Evolutionary conservation across 257 asterid genomes (phyloP).

Genomic region (Capsicum baccatum): DNA sequence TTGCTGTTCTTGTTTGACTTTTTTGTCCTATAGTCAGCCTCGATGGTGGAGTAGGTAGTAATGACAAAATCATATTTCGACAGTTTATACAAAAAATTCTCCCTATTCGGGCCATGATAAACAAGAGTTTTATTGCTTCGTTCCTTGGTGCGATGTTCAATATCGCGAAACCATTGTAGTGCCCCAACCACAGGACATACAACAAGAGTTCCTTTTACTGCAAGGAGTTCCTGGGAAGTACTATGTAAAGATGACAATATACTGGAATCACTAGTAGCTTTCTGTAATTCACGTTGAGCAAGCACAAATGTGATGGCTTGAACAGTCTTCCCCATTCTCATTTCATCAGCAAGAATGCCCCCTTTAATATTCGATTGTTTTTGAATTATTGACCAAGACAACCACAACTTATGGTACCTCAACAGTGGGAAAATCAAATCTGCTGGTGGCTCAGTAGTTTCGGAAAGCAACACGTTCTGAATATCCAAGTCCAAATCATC

Average conservation of each 20-base stretch:
- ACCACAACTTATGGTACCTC: conserved; percentile 54
- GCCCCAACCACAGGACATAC: conserved; percentile 85
- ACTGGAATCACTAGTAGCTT: too few species aligned
- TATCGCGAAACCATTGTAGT: conserved; percentile 82
- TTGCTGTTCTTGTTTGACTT: conserved; percentile 75
- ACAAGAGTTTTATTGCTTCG: conserved; percentile 75
- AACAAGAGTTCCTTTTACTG: conserved; percentile 77
- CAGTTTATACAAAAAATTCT: conserved; percentile 54
- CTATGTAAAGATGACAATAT: too few species aligned
- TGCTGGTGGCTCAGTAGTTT: conserved; percentile 67
- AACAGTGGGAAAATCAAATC: conserved; percentile 72
- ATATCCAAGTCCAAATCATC: conserved; percentile 48
- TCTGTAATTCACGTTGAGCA: too few species aligned
- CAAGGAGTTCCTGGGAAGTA: conserved; percentile 46
- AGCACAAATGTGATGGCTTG: too few species aligned
- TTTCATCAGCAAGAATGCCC: too few species aligned
- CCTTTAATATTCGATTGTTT: too few species aligned
- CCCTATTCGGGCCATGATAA: conserved; percentile 81
- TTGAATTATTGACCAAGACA: too few species aligned
- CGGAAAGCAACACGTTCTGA: conserved; percentile 57
- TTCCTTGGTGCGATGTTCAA: conserved; percentile 70
- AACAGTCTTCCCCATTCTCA: too few species aligned
- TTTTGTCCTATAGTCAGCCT: conserved; percentile 77
- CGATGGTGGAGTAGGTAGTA: conserved; percentile 62
- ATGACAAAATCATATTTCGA: conserved; percentile 78